A percentile compares a stretch with the other conserved stretches of the same genome.
Evolutionary conservation across 2,329 filamentous ascomycete genomes (phyloP).

Genomic region (Fusarium hainanense): DNA sequence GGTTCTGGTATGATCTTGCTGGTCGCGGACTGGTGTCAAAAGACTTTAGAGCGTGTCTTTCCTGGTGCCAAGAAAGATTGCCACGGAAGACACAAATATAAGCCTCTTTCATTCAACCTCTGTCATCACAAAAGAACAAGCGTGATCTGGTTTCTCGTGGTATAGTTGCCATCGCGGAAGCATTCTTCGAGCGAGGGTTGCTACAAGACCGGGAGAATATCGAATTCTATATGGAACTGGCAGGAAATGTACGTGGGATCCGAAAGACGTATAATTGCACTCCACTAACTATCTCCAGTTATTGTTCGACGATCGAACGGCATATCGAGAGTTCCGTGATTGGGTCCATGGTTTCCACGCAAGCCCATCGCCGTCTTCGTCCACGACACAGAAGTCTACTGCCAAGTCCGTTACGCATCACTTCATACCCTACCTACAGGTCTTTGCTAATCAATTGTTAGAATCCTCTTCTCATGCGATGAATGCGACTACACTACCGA

Average conservation of each 20-base stretch:
- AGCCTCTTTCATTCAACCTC: accelerated
- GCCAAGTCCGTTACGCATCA: background rate
- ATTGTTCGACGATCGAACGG: background rate
- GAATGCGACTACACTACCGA: background rate
- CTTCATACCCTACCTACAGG: accelerated
- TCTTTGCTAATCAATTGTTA: background rate
- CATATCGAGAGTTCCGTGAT: background rate
- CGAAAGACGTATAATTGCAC: too few relatives aligned
- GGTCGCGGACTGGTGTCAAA: background rate
- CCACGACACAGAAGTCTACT: accelerated
- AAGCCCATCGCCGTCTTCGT: background rate
- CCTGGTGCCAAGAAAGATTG: background rate
- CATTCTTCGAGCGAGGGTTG: conserved; percentile 23
- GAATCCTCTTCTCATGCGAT: background rate
- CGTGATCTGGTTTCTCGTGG: background rate
- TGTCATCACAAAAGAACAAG: accelerated
- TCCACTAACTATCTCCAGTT: background rate
- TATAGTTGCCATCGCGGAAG: conserved; percentile 10
- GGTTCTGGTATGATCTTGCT: background rate
- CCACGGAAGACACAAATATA: background rate
- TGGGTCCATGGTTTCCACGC: background rate
- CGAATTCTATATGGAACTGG: conserved; percentile 9
- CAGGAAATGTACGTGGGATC: conserved; percentile 11
- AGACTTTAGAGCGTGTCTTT: background rate
- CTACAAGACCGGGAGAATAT: conserved; percentile 21